Evolutionary conservation across 306 rosid genomes (phyloP).

Genomic region (Corylus americana): DNA sequence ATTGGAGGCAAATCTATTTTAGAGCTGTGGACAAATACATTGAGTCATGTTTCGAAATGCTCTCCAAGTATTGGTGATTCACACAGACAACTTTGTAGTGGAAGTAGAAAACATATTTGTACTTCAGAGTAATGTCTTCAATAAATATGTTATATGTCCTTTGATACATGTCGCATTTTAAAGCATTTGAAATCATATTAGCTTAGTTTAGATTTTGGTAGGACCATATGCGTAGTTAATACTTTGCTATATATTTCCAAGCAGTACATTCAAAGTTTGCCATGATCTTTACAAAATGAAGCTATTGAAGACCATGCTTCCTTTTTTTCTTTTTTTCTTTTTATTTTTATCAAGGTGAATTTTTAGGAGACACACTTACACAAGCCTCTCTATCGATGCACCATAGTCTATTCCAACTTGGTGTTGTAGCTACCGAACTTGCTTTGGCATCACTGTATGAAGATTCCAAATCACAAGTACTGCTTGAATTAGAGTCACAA

Average conservation of each 20-base stretch:
- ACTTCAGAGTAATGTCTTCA: neutral
- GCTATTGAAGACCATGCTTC: slow-evolving; percentile 11
- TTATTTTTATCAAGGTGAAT: slow-evolving; percentile 35
- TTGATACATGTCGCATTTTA: too few relatives aligned
- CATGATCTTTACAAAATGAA: slow-evolving; percentile 31
- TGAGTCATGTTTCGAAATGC: neutral
- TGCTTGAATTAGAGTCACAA: slow-evolving; percentile 38
- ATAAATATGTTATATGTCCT: too few relatives aligned
- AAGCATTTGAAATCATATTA: too few relatives aligned
- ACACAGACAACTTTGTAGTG: too few relatives aligned
- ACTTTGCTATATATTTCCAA: too few relatives aligned
- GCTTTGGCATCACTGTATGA: slow-evolving; percentile 43
- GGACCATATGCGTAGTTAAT: too few relatives aligned
- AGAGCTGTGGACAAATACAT: neutral
- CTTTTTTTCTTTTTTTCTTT: slow-evolving; percentile 1
- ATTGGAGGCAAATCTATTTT: neutral
- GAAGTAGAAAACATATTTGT: too few relatives aligned
- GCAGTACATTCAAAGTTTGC: too few relatives aligned
- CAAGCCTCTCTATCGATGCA: slow-evolving; percentile 67
- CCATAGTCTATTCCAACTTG: slow-evolving; percentile 52
- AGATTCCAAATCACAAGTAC: slow-evolving; percentile 36
- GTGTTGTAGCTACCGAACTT: slow-evolving; percentile 50
- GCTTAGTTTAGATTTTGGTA: too few relatives aligned
- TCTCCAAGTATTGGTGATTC: neutral
- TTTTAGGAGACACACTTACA: slow-evolving; percentile 46